These are phyloP conservation scores for Saccharum officinarum DNA, from an alignment of 176 grass and related monocot species.

Conservation along the genomic window DNA sequence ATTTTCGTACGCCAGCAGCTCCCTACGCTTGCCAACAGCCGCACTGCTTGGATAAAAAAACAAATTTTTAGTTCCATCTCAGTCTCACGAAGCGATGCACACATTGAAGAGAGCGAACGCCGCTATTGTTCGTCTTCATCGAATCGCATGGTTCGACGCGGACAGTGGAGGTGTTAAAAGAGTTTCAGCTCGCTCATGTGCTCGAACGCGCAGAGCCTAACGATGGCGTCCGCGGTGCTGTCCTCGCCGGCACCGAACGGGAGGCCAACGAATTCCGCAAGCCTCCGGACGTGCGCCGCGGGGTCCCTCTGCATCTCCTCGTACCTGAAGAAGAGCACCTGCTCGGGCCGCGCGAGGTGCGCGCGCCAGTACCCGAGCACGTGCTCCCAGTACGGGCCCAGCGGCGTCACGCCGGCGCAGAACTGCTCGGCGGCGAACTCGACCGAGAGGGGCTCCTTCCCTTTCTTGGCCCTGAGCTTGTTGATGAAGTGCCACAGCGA, in stretches of 20 bases:
- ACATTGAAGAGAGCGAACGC: no score
- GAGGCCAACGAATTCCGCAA: background rate
- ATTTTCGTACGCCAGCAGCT: no score
- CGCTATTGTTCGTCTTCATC: no score
- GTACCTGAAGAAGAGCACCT: constrained; percentile 42
- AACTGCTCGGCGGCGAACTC: background rate
- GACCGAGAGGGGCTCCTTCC: background rate
- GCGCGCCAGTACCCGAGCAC: constrained; percentile 34
- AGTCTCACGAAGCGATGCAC: no score
- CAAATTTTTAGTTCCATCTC: no score
- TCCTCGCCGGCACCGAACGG: background rate
- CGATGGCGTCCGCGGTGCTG: background rate
- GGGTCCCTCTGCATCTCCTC: constrained; percentile 24
- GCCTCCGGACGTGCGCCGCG: background rate
- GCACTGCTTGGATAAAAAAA: no score
- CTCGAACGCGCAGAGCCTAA: constrained; percentile 31
- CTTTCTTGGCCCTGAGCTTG: background rate
- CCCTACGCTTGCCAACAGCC: no score
- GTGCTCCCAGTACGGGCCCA: constrained; percentile 32
- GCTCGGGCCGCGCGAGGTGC: background rate
- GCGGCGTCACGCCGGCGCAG: background rate
- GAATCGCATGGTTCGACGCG: no score
- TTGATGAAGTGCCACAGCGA: background rate
- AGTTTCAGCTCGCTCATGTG: background rate
- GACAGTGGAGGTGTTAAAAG: no score